These are phyloP conservation scores for Halteria grandinella DNA, from an alignment of 73 alveolate species.

Conservation along the genomic window DNA sequence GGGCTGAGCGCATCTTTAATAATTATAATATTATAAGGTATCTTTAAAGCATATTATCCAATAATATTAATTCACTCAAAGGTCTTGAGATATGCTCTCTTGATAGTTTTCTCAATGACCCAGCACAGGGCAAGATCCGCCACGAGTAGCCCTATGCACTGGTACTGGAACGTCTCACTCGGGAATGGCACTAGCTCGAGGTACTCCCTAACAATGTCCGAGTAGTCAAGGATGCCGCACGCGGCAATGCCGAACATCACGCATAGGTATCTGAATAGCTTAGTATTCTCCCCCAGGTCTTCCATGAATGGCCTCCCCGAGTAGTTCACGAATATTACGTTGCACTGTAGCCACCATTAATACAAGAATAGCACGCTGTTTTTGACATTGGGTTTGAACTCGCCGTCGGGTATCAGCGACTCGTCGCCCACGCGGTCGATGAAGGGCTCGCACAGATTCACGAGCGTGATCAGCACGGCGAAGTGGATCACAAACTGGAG, in stretches of 20 bases:
- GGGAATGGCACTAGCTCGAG: constrained; percentile 57
- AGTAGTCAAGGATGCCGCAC: constrained; percentile 38
- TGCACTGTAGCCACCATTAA: constrained; percentile 83
- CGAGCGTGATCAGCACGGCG: constrained; percentile 72
- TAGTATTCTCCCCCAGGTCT: constrained; percentile 68
- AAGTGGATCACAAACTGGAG: constrained; percentile 79
- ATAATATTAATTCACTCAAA: too few species aligned
- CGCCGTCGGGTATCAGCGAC: constrained; percentile 80
- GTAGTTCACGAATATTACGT: constrained; percentile 90
- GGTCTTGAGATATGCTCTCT: constrained; percentile 39
- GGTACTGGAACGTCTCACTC: constrained; percentile 23
- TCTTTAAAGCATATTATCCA: too few species aligned
- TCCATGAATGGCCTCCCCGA: constrained; percentile 93
- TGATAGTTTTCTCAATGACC: constrained; percentile 30
- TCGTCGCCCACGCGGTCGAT: constrained; percentile 66
- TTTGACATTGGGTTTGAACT: constrained; percentile 93
- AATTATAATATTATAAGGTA: too few species aligned
- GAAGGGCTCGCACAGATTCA: constrained; percentile 71
- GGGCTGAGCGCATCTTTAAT: too few species aligned
- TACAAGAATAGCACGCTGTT: constrained; percentile 88
- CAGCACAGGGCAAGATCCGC: constrained; percentile 42
- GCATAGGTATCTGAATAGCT: constrained; percentile 33
- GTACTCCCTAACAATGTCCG: constrained; percentile 41
- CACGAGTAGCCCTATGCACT: background rate
- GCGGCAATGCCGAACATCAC: constrained; percentile 33